These are phyloP conservation scores for Gamsiella multidivaricata DNA, from an alignment of 192 early-diverging fungal species.

Conservation along the genomic window DNA sequence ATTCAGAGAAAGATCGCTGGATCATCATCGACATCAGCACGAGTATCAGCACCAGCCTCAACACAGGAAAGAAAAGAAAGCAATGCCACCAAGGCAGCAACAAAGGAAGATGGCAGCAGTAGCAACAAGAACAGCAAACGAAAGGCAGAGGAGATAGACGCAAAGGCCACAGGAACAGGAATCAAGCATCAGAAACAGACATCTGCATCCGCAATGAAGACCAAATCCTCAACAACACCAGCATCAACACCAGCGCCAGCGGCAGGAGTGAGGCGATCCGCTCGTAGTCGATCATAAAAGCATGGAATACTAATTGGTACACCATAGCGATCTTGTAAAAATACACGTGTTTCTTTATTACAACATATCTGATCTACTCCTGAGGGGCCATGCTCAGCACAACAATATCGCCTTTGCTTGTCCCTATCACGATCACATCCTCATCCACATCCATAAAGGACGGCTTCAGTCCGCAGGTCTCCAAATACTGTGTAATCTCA, in stretches of 20 bases:
- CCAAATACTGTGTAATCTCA: conserved; percentile 21
- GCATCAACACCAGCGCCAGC: neutral
- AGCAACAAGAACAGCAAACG: neutral
- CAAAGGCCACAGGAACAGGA: neutral
- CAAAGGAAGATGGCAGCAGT: neutral
- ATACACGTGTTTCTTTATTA: neutral
- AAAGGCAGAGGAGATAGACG: neutral
- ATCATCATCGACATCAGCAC: neutral
- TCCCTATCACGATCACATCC: conserved; percentile 45
- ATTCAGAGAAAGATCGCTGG: neutral
- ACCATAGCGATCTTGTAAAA: too few species aligned
- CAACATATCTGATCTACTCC: conserved; percentile 1
- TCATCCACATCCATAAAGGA: conserved; percentile 54
- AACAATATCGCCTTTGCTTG: conserved; percentile 49
- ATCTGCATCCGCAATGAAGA: neutral
- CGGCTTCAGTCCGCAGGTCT: conserved; percentile 41
- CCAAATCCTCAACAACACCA: neutral
- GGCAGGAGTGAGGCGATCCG: too few species aligned
- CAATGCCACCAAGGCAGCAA: neutral
- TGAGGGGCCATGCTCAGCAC: conserved; percentile 29
- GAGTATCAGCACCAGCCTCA: neutral
- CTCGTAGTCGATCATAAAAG: conserved; percentile 5
- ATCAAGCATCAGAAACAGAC: neutral
- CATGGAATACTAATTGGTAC: too few species aligned
- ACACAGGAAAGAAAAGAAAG: neutral